Evolutionary conservation across 108 stramenopile species (phyloP), one percentile per base, ranked within the genome.

Genomic region (Halocafeteria seosinensis): DNA sequence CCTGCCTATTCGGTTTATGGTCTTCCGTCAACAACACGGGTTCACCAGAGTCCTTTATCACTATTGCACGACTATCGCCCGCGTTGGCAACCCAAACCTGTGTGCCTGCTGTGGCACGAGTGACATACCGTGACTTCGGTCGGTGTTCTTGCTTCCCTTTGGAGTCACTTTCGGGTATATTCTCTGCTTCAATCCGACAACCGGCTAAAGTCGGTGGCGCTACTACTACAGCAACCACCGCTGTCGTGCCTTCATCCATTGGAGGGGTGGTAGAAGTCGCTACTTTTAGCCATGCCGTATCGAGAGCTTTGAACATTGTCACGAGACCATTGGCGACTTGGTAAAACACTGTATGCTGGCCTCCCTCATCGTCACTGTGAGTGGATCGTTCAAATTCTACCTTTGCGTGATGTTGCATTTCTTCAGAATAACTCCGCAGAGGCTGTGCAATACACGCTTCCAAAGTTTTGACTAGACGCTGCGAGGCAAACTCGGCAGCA

Each of bases 21-120:
- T 78, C 77, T 13, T 34, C 30, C 32, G 66, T 61, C 28, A 78
- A 59, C 0, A 65, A 34, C 3, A 71, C 0, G 27, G 61, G 50
- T 29, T 21, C 3, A 3, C 62, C 66, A 8, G 25, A 30, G 12
- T 9, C 3, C 62, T 32, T 38, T 4, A 74, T 65, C 1, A 78
- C 37, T 8, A 74, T 50, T 0, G 73, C 73, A n/a, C 77, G 73
- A 3, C 52, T 71, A 62, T 78, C 77, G 5, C 77, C 77, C 12
- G 50, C 47, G 52, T 74, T 74, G 38, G 73, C 73, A 4, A 78
- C 68, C 12, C 21, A 24, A 25, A 67, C 1, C 3, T 8, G 13
- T 17, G 63, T 21, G 5, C 65, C 65, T 23, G 34, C 25, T n/a
- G n/a, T n/a, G n/a, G n/a, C n/a, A n/a, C n/a, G n/a, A n/a, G n/a